Base-by-base conservation (phyloP, 2,329 filamentous ascomycete species). In the Botrytis cinerea region DNA sequence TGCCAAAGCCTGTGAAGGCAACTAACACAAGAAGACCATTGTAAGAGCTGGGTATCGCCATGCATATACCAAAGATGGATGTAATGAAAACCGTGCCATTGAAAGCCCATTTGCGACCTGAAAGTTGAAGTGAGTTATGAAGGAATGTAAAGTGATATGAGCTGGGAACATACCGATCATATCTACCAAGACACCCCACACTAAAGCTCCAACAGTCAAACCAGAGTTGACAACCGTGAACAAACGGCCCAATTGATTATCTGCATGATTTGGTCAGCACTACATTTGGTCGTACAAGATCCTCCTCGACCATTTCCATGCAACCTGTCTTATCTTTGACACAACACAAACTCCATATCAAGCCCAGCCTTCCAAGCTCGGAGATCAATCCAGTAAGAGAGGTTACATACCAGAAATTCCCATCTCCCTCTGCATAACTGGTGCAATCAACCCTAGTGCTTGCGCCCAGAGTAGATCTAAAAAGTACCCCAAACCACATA, bases 401-500 rank as follows among this genome's bases (percentile, higher is more conserved):
- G 12, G 54, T 9, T 18, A 74, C 73, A 60, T 54, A 76, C 74
- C 72, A 69, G 70, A 73, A 62, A 78, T 76, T 4, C 76, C 75
- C 51, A 78, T 57, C 67, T 77, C 77, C 32, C 74, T 73, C 51
- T 78, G 73, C 32, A 79, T 32, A 20, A 77, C 74, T 8, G 74
- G 75, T 14, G 76, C 76, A 64, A 80, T 75, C 25, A 79, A 71
- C 20, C 77, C 77, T 70, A 78, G 75, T 12, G 74, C 78, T 59
- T 78, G 75, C 35, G 78, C 77, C 78, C 78, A 80, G 12, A 76
- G 38, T 22, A 79, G 68, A 75, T 80, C 78, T 7, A 80, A 72
- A 60, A 80, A 78, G 71, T 79, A 80, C 28, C 78, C 78, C 59
- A 80, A 74, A 16, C 78, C 78, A 40, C 78, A 79, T 9, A 80